Base-by-base conservation (phyloP, 352 stramenopile genomes). In the Phytopythium chamaehyphon region DNA sequence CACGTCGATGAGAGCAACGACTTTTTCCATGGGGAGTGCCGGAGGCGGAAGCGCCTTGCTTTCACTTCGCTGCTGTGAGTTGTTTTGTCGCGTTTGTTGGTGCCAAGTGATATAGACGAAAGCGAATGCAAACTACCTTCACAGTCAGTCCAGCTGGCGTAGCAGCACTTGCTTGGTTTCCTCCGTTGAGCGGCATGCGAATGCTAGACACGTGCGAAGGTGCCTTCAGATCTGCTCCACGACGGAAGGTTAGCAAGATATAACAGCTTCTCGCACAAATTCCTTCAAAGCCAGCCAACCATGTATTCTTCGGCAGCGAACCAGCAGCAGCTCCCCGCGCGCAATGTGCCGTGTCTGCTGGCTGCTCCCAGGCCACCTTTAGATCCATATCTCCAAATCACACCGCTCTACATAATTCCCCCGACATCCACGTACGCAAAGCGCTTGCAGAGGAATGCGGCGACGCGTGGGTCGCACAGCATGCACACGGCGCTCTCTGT, bases 1-100 rank as follows among this genome's bases (percentile, higher is more conserved):
- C 19, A 76, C 67, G 53, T 90, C 76, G 18, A 90, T 63, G 28
- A 90, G 35, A 6, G 70, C 62, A 26, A 86, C 60, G 42, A 88
- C 76, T 37, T 69, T 67, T 15, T 78, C 59, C 15, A 69, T 59
- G 0, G 72, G 47, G 3, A 83, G 53, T 2, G 61, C 54, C 7
- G 49, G 0, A 9, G 39, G 43, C 1, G 47, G 35, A 11, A 43
- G 2, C 14, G 21, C 16, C 1, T 14, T 9, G 47, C 9, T 10
- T 15, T 6, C 35, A 21, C n/a, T 14, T 28, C 7, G 10, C 44
- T 31, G 37, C 46, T 15, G 23, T 15, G 11, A n/a, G n/a, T n/a
- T n/a, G n/a, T n/a, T n/a, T 8, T 21, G 6, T 6, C 22, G 21
- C 16, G 23, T 38, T 6, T 24, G 24, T 14, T 38, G 21, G 22